These are phyloP conservation scores for Zygoascus tannicola DNA, from an alignment of 805 yeast species.

Conservation along the genomic window DNA sequence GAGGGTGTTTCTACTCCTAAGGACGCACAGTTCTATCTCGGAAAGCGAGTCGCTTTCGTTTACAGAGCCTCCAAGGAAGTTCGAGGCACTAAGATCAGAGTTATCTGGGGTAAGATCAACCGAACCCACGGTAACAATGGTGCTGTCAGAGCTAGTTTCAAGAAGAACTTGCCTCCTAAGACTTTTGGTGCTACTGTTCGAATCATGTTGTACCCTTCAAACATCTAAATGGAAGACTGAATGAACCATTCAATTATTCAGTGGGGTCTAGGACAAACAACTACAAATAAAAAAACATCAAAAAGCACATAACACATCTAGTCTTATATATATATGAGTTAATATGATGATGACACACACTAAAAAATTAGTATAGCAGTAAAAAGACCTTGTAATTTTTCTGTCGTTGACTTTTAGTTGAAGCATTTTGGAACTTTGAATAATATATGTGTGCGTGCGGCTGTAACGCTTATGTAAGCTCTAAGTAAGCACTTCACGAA, in stretches of 20 bases:
- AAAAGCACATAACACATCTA: background rate
- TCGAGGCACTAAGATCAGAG: conserved; percentile 98
- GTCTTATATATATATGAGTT: background rate
- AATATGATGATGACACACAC: conserved; percentile 1
- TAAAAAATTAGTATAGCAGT: no score
- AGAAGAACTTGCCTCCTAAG: conserved; percentile 98
- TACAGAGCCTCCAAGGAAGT: conserved; percentile 98
- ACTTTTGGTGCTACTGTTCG: conserved; percentile 99
- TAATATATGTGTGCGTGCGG: no score
- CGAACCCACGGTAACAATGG: conserved; percentile 99
- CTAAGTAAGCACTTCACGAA: no score
- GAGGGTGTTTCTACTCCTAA: conserved; percentile 89
- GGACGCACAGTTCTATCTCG: conserved; percentile 98
- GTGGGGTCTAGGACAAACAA: background rate
- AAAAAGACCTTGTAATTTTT: no score
- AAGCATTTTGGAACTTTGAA: no score
- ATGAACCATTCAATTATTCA: background rate
- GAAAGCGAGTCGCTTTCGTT: conserved; percentile 98
- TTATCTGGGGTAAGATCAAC: conserved; percentile 98
- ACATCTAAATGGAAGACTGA: conserved; percentile 58
- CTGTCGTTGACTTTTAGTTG: no score
- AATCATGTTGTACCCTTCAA: conserved; percentile 99
- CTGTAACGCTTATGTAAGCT: no score
- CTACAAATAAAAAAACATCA: background rate
- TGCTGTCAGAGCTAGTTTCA: conserved; percentile 97